These are phyloP conservation scores for Rhizopogon roseolus DNA, from an alignment of 768 basidiomycete genomes.

Conservation along the genomic window DNA sequence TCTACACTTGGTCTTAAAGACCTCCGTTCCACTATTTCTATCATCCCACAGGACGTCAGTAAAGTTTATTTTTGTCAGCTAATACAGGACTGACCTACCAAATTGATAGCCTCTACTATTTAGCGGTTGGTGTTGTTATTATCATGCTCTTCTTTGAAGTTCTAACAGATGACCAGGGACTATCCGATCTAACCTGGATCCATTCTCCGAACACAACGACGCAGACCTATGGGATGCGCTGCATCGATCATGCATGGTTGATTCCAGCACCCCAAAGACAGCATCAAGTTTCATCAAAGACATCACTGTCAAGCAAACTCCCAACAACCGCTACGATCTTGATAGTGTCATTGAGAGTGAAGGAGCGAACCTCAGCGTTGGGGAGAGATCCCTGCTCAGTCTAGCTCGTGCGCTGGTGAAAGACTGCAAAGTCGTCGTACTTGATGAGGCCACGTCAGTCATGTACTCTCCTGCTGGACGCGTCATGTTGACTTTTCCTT, in stretches of 20 bases:
- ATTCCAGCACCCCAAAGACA: slow-evolving; percentile 16
- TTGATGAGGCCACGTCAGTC: slow-evolving; percentile 37
- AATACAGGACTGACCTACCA: neutral
- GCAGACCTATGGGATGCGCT: slow-evolving; percentile 70
- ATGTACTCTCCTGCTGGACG: slow-evolving; percentile 21
- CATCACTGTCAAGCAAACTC: slow-evolving; percentile 8
- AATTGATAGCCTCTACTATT: slow-evolving; percentile 47
- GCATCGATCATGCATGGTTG: slow-evolving; percentile 50
- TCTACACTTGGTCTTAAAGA: slow-evolving; percentile 62
- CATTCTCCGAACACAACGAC: slow-evolving; percentile 60
- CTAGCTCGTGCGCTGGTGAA: slow-evolving; percentile 53
- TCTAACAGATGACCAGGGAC: slow-evolving; percentile 38
- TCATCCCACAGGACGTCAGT: slow-evolving; percentile 66
- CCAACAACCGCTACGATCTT: slow-evolving; percentile 38
- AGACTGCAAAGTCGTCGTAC: slow-evolving; percentile 41
- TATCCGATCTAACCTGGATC: slow-evolving; percentile 53
- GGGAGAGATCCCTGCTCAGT: slow-evolving; percentile 43
- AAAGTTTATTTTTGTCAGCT: neutral
- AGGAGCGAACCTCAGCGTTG: slow-evolving; percentile 46
- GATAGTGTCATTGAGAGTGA: slow-evolving; percentile 50
- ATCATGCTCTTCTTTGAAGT: slow-evolving; percentile 10
- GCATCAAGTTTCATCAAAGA: slow-evolving; percentile 16
- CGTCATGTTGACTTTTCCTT: neutral
- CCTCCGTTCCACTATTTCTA: slow-evolving; percentile 53
- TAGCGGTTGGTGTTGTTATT: slow-evolving; percentile 39